phyloP scores from a whole-genome alignment of 1,284 basidiomycete species.

The Fomitopsis schrenkii region DNA sequence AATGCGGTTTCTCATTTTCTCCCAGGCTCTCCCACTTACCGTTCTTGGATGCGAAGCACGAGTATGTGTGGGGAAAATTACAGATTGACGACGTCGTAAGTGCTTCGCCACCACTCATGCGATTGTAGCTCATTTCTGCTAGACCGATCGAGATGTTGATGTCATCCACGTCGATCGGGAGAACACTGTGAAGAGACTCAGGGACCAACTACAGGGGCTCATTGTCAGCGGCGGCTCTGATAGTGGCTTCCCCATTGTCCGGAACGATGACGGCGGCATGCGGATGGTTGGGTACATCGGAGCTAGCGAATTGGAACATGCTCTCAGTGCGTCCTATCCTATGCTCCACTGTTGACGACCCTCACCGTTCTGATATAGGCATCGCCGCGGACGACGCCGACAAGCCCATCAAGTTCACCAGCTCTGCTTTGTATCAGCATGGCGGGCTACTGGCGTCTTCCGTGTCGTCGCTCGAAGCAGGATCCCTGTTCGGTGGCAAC shows the following conservation, averaged over 20 bases:
- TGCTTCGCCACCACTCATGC: conserved; percentile 11
- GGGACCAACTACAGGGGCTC: conserved; percentile 61
- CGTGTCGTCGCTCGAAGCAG: conserved; percentile 52
- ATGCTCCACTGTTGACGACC: not conserved
- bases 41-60: conserved; percentile 86
- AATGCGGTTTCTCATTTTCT: not conserved
- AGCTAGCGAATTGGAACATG: conserved; percentile 90
- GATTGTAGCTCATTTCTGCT: not conserved
- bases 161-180: conserved; percentile 60
- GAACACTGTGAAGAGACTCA: conserved; percentile 72
- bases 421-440: conserved; percentile 37
- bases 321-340: conserved; percentile 58
- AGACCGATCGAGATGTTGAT: conserved; percentile 65
- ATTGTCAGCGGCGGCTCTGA: conserved; percentile 68
- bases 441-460: conserved; percentile 46
- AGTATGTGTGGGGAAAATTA: conserved; percentile 81
- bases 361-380: conserved; percentile 36
- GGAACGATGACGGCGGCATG: conserved; percentile 40
- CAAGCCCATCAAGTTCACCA: conserved; percentile 61
- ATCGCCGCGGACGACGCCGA: conserved; percentile 75
- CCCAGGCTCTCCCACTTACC: conserved; percentile 71
- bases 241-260: conserved; percentile 85
- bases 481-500: conserved; percentile 16
- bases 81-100: conserved; percentile 75
- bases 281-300: conserved; percentile 93